Base-by-base conservation (phyloP, 2,329 filamentous ascomycete species). In the Didymella lethalis region DNA sequence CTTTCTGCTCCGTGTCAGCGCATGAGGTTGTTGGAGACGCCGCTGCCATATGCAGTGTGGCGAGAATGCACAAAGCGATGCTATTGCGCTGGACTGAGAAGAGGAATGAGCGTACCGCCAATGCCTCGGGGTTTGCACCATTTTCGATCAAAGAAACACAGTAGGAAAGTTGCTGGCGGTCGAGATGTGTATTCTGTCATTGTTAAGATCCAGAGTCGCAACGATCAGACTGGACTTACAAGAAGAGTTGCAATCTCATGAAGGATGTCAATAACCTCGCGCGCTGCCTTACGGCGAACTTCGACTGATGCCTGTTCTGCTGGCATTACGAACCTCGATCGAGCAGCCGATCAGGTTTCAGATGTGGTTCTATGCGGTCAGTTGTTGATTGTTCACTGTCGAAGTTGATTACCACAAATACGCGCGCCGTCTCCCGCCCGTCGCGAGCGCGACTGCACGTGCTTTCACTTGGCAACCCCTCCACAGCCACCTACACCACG, bases 121-220 rank as follows among this genome's bases (percentile, higher is more conserved):
- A 82, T 1, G 94, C 95, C 76, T 98, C 94, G 0, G 95, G 95
- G 74, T 97, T 97, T 29, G 98, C 92, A 14, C 95, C 95, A 73
- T 97, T 97, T 79, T 99, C 95, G 68, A 99, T 96, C 77, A 99
- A 86, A 53, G 93, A 97, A 60, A 98, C 94, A 78, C 95, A 99
- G 63, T 97, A 91, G 3, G 93, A 97, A 18, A 99, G 83, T 20
- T 93, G 93, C 53, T 93, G 90, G 31, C 94, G 88, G 77, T 97
- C 93, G 45, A 99, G 88, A 64, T 96, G 87, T 62, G 94, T 97
- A 80, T 98, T 97, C 94, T 98, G 16, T 2, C 11, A 4, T 41
- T n/a, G 38, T 57, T 2, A 54, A 47, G n/a, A 23, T 14, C 11
- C 14, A 26, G 12, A 16, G 23, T n/a, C 5, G 7, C n/a, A 16